Evolutionary conservation across 495 filamentous ascomycete species (phyloP), one percentile per base, ranked within the genome.

Genomic region (Darksidea phi): DNA sequence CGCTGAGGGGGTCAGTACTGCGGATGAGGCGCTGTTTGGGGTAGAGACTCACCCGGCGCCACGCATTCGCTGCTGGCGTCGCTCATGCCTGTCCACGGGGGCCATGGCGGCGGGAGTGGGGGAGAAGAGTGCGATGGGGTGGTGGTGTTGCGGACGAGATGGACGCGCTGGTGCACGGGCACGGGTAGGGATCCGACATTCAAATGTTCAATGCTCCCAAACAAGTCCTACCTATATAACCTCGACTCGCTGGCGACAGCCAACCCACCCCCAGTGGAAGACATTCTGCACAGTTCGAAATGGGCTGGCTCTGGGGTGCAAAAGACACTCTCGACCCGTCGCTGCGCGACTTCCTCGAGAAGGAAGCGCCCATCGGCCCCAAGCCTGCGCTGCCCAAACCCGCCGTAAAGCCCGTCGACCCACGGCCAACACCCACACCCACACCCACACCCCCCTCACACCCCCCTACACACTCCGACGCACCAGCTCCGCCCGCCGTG

Each of bases 261-360:
- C n/a, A n/a, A n/a, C n/a, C n/a, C n/a, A n/a, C n/a, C n/a, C n/a
- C n/a, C n/a, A n/a, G n/a, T n/a, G n/a, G n/a, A n/a, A n/a, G n/a
- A n/a, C n/a, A n/a, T n/a, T n/a, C n/a, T n/a, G n/a, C n/a, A n/a
- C n/a, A 8, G 15, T 17, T 54, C 53, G 56, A 12, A 26, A 67
- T 61, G 63, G 63, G 63, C 26, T 66, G 63, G 63, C 50, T 61
- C 25, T 66, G 63, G 63, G 32, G 56, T 42, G 26, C 52, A 21
- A 62, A 67, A 24, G 23, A 67, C 51, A 48, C 52, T 8, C 64
- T 67, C 58, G 58, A 62, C 36, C 50, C 64, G 15, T 54, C 53
- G 2, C 48, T 62, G 13, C 64, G 56, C 47, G 64, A 62, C 28
- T 67, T 67, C 54, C 63, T 66, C 43, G 45, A 55, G 15, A 38